These are phyloP conservation scores for Epichloe amarillans DNA, from an alignment of 2,329 filamentous ascomycete genomes.

Conservation along the genomic window DNA sequence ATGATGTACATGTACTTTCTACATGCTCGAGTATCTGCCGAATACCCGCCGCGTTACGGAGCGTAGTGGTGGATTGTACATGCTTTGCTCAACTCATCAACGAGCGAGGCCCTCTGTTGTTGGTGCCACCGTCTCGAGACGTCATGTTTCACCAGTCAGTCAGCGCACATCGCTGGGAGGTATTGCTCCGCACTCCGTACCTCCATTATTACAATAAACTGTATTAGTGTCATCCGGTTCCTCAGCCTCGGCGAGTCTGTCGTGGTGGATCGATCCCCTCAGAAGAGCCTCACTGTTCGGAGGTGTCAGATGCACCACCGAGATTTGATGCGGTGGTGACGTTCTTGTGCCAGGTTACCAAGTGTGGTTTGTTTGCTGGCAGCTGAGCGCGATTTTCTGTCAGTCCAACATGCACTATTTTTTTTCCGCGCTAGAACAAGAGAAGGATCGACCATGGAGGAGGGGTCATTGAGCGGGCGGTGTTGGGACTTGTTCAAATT, in stretches of 20 bases:
- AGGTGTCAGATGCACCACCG: neutral
- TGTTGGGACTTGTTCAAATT: neutral
- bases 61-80: neutral
- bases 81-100: neutral
- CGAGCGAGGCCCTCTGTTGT: too few species aligned
- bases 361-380: neutral
- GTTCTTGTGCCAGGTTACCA: neutral
- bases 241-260: neutral
- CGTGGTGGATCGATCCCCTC: neutral
- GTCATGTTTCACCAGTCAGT: too few species aligned
- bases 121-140: too few species aligned
- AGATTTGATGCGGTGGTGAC: neutral
- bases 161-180: neutral
- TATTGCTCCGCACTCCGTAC: too few species aligned
- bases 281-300: neutral
- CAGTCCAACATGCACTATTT: neutral
- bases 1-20: too few species aligned
- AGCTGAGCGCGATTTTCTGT: neutral
- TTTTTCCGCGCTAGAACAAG: neutral
- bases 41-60: neutral
- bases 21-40: neutral
- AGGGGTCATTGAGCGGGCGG: too few species aligned
- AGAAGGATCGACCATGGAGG: too few species aligned
- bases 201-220: neutral
- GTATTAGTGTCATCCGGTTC: neutral